Evolutionary conservation across 805 yeast species (phyloP).

Genomic region (Diddensiella santjacobensis): DNA sequence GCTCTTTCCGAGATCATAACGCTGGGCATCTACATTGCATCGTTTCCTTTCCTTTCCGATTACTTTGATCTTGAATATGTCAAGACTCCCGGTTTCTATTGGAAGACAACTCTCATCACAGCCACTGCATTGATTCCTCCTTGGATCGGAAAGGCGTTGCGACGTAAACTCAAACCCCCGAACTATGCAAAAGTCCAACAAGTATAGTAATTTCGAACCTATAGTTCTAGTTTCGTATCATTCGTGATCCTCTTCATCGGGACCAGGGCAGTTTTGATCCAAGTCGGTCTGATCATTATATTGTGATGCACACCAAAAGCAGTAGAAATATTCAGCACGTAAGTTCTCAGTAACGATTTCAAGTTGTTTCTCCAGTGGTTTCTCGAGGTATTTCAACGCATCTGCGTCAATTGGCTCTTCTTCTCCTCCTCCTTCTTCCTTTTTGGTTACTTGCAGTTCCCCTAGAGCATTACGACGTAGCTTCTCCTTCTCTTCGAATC

Average conservation of each 20-base stretch:
- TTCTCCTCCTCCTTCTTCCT: background rate
- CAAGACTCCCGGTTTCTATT: constrained; percentile 52
- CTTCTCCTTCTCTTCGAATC: constrained; percentile 1
- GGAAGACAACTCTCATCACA: constrained; percentile 65
- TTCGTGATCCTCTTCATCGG: constrained; percentile 30
- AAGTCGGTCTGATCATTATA: constrained; percentile 40
- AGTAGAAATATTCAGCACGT: constrained; percentile 41
- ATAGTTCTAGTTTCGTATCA: background rate
- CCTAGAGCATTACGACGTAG: constrained; percentile 2
- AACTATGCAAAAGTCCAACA: constrained; percentile 96
- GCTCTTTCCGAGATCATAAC: constrained; percentile 68
- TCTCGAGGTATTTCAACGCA: constrained; percentile 30
- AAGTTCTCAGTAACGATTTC: constrained; percentile 38
- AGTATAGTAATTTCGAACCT: constrained; percentile 34
- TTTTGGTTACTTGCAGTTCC: background rate
- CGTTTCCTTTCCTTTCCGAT: constrained; percentile 82
- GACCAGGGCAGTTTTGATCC: constrained; percentile 47
- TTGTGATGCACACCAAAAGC: constrained; percentile 48
- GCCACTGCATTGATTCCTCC: constrained; percentile 79
- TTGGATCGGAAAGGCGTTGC: constrained; percentile 75
- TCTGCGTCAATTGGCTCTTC: constrained; percentile 29
- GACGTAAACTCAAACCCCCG: constrained; percentile 82
- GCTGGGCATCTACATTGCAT: constrained; percentile 57
- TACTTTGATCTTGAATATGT: constrained; percentile 74
- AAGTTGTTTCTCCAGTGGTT: constrained; percentile 31